Percentiles rank a stretch among this genome's conserved stretches.
phyloP scores from a whole-genome alignment of 2,329 filamentous ascomycete species.

The Tolypocladium pustulatum region DNA sequence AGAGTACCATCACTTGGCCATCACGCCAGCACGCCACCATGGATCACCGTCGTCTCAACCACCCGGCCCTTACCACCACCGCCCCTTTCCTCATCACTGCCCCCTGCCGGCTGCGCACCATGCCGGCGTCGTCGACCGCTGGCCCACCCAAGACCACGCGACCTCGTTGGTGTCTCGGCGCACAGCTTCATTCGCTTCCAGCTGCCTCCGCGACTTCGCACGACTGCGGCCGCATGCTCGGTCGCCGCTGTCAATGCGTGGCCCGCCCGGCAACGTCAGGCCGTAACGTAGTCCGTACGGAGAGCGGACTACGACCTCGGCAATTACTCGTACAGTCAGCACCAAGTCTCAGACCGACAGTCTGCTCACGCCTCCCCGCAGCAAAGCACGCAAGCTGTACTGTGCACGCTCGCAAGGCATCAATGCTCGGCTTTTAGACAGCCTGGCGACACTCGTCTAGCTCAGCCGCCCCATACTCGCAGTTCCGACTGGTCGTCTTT shows the following conservation, averaged over 20 bases:
- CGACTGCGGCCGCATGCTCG: not conserved
- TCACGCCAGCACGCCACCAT: not conserved
- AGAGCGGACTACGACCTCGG: not conserved
- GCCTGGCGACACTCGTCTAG: not conserved
- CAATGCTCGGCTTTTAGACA: not conserved
- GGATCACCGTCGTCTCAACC: not conserved
- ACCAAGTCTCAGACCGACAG: not conserved
- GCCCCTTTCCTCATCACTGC: not conserved
- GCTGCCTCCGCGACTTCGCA: too few relatives aligned
- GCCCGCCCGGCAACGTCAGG: too few relatives aligned
- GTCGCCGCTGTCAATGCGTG: not conserved
- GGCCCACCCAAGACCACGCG: not conserved
- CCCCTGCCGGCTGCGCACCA: not conserved
- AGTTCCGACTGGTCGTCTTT: not conserved
- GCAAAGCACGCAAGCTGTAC: not conserved
- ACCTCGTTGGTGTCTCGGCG: not conserved
- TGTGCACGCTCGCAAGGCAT: not conserved
- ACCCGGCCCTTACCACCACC: not conserved
- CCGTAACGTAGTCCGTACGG: too few relatives aligned
- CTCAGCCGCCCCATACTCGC: not conserved
- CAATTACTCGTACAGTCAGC: not conserved
- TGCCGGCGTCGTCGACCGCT: not conserved
- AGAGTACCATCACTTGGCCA: not conserved
- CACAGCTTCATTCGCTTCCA: not conserved
- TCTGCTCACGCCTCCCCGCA: not conserved